Base-by-base conservation (phyloP, 108 stramenopile species). In the Skeletonema potamos region DNA sequence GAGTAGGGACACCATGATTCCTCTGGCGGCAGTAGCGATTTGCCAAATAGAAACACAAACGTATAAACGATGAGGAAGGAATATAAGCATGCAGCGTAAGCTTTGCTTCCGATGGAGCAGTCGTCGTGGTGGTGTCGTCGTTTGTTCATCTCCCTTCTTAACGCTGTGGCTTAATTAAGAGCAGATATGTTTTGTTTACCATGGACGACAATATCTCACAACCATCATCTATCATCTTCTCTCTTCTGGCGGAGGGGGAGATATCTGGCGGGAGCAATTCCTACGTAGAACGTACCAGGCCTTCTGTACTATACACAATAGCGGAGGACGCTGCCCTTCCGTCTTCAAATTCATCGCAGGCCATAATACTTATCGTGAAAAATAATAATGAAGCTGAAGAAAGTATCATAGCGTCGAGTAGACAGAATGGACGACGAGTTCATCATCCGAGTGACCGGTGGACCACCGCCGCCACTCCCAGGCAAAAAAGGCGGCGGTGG, bases 371-470 rank as follows among this genome's bases (percentile, higher is more conserved):
- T n/a, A n/a, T n/a, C n/a, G n/a, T n/a, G n/a, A n/a, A n/a, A n/a
- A n/a, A n/a, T n/a, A n/a, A n/a, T n/a, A n/a, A n/a, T n/a, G n/a
- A n/a, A n/a, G n/a, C n/a, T n/a, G n/a, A n/a, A n/a, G n/a, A n/a
- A 34, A 34, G 34, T 7, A 7, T 6, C 6, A 34, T 44, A n/a
- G 15, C 43, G 4, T 44, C 17, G 34, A 34, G 34, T 7, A 34
- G 7, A 34, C 6, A 34, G 7, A 34, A 51, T 51, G 48, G 70
- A 70, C 48, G 27, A 36, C 39, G 79, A 81, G 59, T 81, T 74
- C 68, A 70, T 68, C 43, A 74, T 81, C 27, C 72, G 79, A 30
- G 55, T 81, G 58, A 70, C 72, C 44, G 72, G 72, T 32, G 63
- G 56, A 2, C 27, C 73, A 7, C 79, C 79, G 9, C 68, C 79